These are phyloP conservation scores for Ophiognomonia clavigignenti-juglandacearum DNA, from an alignment of 2,329 filamentous ascomycete species.

Conservation along the genomic window DNA sequence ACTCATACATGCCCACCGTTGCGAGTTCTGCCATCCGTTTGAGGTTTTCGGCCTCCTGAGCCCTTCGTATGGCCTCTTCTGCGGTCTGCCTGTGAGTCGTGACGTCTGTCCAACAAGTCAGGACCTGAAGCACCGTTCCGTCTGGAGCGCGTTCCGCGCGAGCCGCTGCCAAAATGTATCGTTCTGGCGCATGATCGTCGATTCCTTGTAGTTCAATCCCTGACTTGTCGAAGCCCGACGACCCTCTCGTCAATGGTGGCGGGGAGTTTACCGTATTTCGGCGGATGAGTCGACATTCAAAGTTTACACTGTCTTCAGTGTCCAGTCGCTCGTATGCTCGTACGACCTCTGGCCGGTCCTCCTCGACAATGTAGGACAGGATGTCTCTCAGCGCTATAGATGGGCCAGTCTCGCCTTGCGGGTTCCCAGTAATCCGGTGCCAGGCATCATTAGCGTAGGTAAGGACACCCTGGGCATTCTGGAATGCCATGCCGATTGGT, in stretches of 20 bases:
- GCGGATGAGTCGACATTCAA: conserved; percentile 36
- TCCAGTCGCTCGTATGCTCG: conserved; percentile 37
- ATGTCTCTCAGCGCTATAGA: conserved; percentile 28
- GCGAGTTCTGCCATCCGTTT: conserved; percentile 50
- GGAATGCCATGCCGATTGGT: conserved; percentile 70
- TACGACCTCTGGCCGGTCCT: conserved; percentile 37
- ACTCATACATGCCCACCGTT: conserved; percentile 51
- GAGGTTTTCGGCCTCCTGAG: conserved; percentile 47
- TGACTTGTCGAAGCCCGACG: conserved; percentile 32
- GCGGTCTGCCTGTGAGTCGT: conserved; percentile 44
- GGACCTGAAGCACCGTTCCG: conserved; percentile 38
- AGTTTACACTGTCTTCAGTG: conserved; percentile 33
- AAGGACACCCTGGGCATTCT: conserved; percentile 58
- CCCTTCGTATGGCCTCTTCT: conserved; percentile 42
- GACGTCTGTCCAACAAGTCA: conserved; percentile 48
- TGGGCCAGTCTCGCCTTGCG: conserved; percentile 24
- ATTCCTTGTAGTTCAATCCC: conserved; percentile 28
- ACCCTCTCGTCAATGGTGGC: conserved; percentile 25
- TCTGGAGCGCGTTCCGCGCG: conserved; percentile 40
- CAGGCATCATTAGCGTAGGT: conserved; percentile 69
- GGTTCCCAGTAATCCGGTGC: conserved; percentile 45
- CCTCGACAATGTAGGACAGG: conserved; percentile 39
- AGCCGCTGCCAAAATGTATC: conserved; percentile 42
- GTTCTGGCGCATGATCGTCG: conserved; percentile 27
- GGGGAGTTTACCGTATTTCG: conserved; percentile 25